Base-by-base conservation (phyloP, 805 yeast genomes). In the Yamadazyma nakazawae region DNA sequence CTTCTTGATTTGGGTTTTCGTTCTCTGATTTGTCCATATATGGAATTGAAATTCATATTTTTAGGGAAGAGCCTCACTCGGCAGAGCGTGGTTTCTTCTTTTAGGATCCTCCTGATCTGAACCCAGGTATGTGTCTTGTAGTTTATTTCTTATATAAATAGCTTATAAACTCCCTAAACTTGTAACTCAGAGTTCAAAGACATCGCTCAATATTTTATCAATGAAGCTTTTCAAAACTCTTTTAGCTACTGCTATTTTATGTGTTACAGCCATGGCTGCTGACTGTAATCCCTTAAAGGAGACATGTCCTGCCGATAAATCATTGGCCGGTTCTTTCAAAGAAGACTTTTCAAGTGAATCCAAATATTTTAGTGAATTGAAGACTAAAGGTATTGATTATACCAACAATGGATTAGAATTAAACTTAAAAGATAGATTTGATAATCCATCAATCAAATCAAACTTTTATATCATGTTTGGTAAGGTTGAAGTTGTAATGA, bases 401-500 rank as follows among this genome's bases (percentile, higher is more conserved):
- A 54, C 70, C 8, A 70, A 67, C 7, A 76, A 78, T 24, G 97
- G 97, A n/a, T 65, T 83, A 11, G 59, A 67, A 34, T 63, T 91
- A 55, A 76, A 84, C 1, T 62, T 91, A 35, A 70, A 76, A 2
- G 70, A 82, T 53, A 72, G 84, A 54, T 82, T 72, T 49, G 94
- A 88, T 61, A 85, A 87, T 60, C 97, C 97, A 3, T 77, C 90
- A 5, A 66, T 89, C 46, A 76, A 74, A 54, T 88, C 96, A 4
- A 77, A 84, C 52, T 88, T 85, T 63, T 88, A 88, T 68, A 79
- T 91, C 56, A 87, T 90, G 94, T 91, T 83, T 64, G 97, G 97
- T 48, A 81, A 81, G 53, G 79, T 89, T 26, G 95, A 87, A 62
- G 89, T 81, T 5, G 73, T 72, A 1, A 62, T 86, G 50, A 76